Evolutionary conservation across 2,329 filamentous ascomycete genomes (phyloP).

Genomic region (Aspergillus fumigatus): DNA sequence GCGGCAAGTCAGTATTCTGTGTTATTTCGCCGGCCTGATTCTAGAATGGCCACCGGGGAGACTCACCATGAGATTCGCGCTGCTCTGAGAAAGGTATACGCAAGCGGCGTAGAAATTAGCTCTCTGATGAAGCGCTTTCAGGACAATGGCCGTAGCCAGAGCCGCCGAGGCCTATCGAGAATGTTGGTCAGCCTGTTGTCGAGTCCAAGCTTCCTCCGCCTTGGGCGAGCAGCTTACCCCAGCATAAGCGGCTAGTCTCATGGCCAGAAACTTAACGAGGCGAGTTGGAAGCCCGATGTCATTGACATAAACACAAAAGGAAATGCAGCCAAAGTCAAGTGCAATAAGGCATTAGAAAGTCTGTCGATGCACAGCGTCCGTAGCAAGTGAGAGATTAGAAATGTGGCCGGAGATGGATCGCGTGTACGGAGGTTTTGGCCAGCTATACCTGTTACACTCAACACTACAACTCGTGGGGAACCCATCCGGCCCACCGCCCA

Average conservation of each 20-base stretch:
- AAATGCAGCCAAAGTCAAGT: slow-evolving; percentile 2
- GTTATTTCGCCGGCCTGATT: not conserved
- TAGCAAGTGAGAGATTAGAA: slow-evolving; percentile 7
- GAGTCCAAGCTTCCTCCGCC: not conserved
- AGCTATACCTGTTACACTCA: slow-evolving; percentile 16
- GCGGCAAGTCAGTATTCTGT: slow-evolving; percentile 2
- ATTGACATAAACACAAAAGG: slow-evolving; percentile 20
- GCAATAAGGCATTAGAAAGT: not conserved
- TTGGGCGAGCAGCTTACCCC: slow-evolving; percentile 39
- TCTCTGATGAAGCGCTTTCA: slow-evolving; percentile 89
- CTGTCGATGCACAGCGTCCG: slow-evolving; percentile 14
- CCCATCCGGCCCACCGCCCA: not conserved
- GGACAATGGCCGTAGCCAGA: slow-evolving; percentile 75
- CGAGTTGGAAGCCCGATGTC: slow-evolving; percentile 22
- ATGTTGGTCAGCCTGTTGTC: slow-evolving; percentile 6
- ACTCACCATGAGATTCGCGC: slow-evolving; percentile 83
- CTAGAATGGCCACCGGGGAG: slow-evolving; percentile 5
- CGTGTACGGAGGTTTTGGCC: slow-evolving; percentile 20
- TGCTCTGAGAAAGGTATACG: slow-evolving; percentile 94
- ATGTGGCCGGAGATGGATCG: slow-evolving; percentile 7
- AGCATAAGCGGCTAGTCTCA: slow-evolving; percentile 49
- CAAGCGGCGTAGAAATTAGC: slow-evolving; percentile 98
- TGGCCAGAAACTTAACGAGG: slow-evolving; percentile 26
- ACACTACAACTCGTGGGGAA: slow-evolving; percentile 1
- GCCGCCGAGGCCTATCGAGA: slow-evolving; percentile 67